phyloP scores from a whole-genome alignment of 2,329 filamentous ascomycete species.

The Calycina herbarum region DNA sequence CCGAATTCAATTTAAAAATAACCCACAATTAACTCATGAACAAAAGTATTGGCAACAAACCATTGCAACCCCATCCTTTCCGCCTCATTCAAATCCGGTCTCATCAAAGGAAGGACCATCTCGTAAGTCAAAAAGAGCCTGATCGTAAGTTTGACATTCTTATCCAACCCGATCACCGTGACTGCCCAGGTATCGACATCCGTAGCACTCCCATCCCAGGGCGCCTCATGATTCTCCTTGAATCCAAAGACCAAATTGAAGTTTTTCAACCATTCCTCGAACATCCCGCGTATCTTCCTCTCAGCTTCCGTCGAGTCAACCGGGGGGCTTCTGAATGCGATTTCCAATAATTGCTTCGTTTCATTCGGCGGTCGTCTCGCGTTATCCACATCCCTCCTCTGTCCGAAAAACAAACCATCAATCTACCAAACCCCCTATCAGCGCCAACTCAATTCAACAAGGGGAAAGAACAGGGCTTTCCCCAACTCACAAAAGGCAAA shows the following conservation, averaged over 20 bases:
- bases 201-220: not conserved
- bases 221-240: not conserved
- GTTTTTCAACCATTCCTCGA: not conserved
- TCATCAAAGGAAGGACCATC: not conserved
- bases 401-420: no score
- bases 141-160: not conserved
- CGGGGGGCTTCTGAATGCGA: no score
- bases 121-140: not conserved
- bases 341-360: no score
- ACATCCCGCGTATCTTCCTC: not conserved
- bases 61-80: constrained; percentile 7
- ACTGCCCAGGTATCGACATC: not conserved
- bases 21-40: constrained; percentile 11
- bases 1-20: no score
- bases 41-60: constrained; percentile 6
- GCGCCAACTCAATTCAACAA: not conserved
- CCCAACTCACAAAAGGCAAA: not conserved
- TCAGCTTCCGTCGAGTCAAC: no score
- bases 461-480: not conserved
- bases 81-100: not conserved
- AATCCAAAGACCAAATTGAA: not conserved
- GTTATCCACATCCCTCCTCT: no score
- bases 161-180: not conserved
- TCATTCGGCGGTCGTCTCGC: no score
- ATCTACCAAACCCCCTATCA: no score